These are phyloP conservation scores for Sphaerostilbella broomeana DNA, from an alignment of 2,329 filamentous ascomycete genomes.

Conservation along the genomic window DNA sequence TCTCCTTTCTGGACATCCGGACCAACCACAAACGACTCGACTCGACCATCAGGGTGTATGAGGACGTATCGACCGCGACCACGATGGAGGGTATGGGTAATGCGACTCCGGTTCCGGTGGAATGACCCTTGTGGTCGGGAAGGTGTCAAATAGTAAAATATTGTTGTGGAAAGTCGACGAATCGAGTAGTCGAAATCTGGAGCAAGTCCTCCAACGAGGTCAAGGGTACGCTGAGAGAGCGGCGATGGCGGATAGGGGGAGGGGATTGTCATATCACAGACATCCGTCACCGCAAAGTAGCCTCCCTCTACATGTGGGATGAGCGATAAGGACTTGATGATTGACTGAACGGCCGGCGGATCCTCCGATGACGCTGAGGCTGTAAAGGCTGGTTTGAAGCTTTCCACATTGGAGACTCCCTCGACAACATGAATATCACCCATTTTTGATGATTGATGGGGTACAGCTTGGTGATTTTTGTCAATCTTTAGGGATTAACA, in stretches of 20 bases:
- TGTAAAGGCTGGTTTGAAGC: slow-evolving; percentile 9
- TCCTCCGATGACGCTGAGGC: slow-evolving; percentile 7
- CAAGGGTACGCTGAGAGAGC: slow-evolving; percentile 30
- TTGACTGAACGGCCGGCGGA: slow-evolving; percentile 10
- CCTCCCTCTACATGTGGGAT: slow-evolving; percentile 55
- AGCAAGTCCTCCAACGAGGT: slow-evolving; percentile 26
- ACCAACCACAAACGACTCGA: slow-evolving; percentile 62
- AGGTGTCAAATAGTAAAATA: slow-evolving; percentile 59
- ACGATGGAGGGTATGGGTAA: slow-evolving; percentile 58
- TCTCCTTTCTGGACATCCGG: slow-evolving; percentile 51
- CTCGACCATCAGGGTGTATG: slow-evolving; percentile 49
- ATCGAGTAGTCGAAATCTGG: slow-evolving; percentile 33
- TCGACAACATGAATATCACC: too few species aligned
- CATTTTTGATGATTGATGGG: too few species aligned
- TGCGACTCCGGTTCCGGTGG: slow-evolving; percentile 56
- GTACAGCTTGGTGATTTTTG: too few species aligned
- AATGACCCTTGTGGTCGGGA: slow-evolving; percentile 50
- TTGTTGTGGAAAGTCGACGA: slow-evolving; percentile 52
- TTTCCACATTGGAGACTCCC: too few species aligned
- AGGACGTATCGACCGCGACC: slow-evolving; percentile 59
- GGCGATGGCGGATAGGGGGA: slow-evolving; percentile 35
- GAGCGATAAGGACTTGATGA: slow-evolving; percentile 30
- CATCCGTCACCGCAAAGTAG: slow-evolving; percentile 58
- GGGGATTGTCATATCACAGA: slow-evolving; percentile 42
- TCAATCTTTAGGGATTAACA: too few species aligned